Evolutionary conservation across 2,329 filamentous ascomycete species (phyloP).

Genomic region (Fonsecaea nubica): DNA sequence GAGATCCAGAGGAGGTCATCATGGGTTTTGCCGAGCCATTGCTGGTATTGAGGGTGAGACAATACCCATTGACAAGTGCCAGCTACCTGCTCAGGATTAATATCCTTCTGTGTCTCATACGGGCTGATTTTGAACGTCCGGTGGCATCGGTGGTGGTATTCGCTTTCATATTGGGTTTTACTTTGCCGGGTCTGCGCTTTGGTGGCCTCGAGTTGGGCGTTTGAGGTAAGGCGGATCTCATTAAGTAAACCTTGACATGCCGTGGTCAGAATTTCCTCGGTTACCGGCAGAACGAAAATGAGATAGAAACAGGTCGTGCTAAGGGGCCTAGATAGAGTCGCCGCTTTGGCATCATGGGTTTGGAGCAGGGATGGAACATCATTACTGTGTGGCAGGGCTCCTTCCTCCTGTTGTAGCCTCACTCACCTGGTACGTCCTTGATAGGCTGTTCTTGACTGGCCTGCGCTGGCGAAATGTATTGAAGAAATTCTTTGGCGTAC

Average conservation of each 20-base stretch:
- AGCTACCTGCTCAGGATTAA: constrained; percentile 42
- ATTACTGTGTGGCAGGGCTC: no score
- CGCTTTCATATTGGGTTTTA: not conserved
- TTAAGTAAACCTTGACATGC: no score
- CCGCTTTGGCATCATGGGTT: no score
- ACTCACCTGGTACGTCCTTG: constrained; percentile 10
- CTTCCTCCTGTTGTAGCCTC: no score
- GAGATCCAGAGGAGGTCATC: constrained; percentile 49
- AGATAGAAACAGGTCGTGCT: no score
- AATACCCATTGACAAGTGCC: constrained; percentile 49
- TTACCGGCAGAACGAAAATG: no score
- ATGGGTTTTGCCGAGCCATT: constrained; percentile 39
- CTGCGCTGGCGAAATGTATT: constrained; percentile 2
- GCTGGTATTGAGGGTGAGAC: constrained; percentile 40
- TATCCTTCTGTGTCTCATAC: constrained; percentile 45
- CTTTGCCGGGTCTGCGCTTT: no score
- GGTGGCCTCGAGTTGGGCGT: no score
- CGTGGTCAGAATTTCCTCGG: no score
- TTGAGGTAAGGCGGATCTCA: no score
- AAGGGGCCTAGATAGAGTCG: no score
- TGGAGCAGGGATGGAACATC: no score
- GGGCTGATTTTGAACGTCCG: constrained; percentile 26
- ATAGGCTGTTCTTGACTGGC: constrained; percentile 10
- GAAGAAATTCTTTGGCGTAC: constrained; percentile 39
- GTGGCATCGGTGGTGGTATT: not conserved